Conservation (phyloP, 2,329 filamentous ascomycete species). For the Exophiala xenobiotica region DNA sequence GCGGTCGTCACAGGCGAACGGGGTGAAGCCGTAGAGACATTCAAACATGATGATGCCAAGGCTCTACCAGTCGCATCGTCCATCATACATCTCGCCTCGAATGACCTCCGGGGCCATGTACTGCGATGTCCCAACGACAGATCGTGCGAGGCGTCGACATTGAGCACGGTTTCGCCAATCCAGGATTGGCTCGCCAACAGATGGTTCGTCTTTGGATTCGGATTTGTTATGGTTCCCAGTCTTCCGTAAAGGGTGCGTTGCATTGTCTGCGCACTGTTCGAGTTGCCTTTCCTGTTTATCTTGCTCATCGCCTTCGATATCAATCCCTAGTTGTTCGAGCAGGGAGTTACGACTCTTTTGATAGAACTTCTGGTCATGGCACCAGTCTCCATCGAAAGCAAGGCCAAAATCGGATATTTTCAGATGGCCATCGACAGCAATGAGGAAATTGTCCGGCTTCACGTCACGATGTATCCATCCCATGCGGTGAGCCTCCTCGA, state of each 20-base stretch:
- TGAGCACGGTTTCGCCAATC: constrained; percentile 69
- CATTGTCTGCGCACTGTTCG: constrained; percentile 38
- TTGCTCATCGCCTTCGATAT: constrained; percentile 69
- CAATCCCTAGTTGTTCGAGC: constrained; percentile 71
- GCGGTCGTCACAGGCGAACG: constrained; percentile 79
- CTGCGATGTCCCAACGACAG: constrained; percentile 90
- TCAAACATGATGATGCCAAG: constrained; percentile 92
- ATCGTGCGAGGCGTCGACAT: constrained; percentile 72
- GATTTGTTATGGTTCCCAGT: no score
- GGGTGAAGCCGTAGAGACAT: constrained; percentile 88
- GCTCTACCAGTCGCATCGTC: constrained; percentile 95
- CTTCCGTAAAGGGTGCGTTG: no score
- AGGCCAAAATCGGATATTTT: constrained; percentile 97
- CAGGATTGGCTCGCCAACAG: constrained; percentile 54
- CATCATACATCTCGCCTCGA: constrained; percentile 78
- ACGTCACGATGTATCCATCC: constrained; percentile 93
- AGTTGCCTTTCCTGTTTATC: constrained; percentile 60
- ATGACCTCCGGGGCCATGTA: constrained; percentile 98
- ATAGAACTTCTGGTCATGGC: constrained; percentile 84
- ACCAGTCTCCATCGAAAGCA: constrained; percentile 93
- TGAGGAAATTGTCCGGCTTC: constrained; percentile 96
- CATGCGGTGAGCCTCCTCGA: constrained; percentile 86
- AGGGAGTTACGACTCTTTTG: constrained; percentile 78
- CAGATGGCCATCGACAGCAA: constrained; percentile 81
- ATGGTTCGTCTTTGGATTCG: constrained; percentile 12